Percentiles rank a stretch among this genome's conserved stretches.
Evolutionary conservation across 140 eudicot species (phyloP).

Genomic region (Flaveria floridana): DNA sequence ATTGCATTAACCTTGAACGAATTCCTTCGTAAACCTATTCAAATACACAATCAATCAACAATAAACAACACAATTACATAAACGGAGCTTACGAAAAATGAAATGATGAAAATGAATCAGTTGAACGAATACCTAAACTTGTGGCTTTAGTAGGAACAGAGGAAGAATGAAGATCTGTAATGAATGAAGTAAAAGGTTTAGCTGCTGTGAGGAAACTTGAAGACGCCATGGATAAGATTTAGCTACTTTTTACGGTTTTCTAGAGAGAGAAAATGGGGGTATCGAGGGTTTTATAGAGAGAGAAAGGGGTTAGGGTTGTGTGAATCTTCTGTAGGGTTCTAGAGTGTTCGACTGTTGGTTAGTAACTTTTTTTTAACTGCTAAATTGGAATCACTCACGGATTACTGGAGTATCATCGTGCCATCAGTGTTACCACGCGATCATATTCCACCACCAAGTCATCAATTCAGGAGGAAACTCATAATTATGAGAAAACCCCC

Average conservation of each 20-base stretch:
- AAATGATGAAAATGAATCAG: slow-evolving; percentile 3
- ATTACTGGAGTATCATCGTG: too few species aligned
- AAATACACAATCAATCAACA: neutral
- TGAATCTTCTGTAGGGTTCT: slow-evolving; percentile 19
- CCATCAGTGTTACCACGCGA: too few species aligned
- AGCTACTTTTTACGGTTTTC: neutral
- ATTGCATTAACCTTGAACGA: slow-evolving; percentile 64
- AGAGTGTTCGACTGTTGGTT: slow-evolving; percentile 19
- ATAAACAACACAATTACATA: neutral
- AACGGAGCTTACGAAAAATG: neutral
- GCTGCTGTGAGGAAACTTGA: slow-evolving; percentile 47
- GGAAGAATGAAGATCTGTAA: slow-evolving; percentile 38
- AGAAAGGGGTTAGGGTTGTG: neutral
- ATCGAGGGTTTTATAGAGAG: slow-evolving; percentile 2
- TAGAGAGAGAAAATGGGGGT: slow-evolving; percentile 1
- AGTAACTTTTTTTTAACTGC: too few species aligned
- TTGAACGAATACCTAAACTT: slow-evolving; percentile 32
- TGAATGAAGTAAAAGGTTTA: slow-evolving; percentile 52
- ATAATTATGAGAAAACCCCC: too few species aligned
- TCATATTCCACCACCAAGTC: too few species aligned
- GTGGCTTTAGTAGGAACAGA: slow-evolving; percentile 35
- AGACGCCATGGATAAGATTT: slow-evolving; percentile 81
- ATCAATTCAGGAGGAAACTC: too few species aligned
- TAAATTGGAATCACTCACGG: too few species aligned
- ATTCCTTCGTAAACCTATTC: slow-evolving; percentile 46